Percentiles rank a stretch among this genome's conserved stretches.
These are phyloP conservation scores for Camelina hispida DNA, from an alignment of 345 rosid genomes.

Conservation along the genomic window DNA sequence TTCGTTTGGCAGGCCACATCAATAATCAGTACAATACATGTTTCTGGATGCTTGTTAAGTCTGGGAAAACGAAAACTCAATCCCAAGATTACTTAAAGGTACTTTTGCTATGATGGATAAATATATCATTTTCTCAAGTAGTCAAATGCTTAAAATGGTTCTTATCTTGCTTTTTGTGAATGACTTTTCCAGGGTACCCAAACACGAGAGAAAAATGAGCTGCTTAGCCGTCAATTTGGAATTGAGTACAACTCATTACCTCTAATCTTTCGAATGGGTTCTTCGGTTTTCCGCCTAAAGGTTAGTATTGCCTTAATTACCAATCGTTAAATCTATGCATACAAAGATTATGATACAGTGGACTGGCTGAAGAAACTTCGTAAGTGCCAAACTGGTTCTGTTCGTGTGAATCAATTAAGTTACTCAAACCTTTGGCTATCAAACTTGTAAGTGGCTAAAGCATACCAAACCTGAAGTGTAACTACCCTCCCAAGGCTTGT, in stretches of 20 bases:
- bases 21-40: conserved; percentile 95
- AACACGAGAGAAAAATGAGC: conserved; percentile 70
- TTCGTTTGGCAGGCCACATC: conserved; percentile 73
- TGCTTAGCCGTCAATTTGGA: conserved; percentile 66
- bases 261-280: conserved; percentile 73
- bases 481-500: not conserved
- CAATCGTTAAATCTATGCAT: not conserved
- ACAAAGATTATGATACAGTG: not conserved
- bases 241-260: conserved; percentile 68
- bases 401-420: conserved; percentile 2
- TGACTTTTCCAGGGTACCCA: conserved; percentile 72
- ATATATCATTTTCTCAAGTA: conserved; percentile 1
- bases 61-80: conserved; percentile 74
- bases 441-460: not conserved
- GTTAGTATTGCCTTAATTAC: conserved; percentile 26
- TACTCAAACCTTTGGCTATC: not conserved
- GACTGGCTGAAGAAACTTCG: not conserved
- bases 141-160: conserved; percentile 12
- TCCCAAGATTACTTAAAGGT: conserved; percentile 85
- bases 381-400: not conserved
- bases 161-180: conserved; percentile 14
- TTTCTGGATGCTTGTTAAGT: conserved; percentile 92
- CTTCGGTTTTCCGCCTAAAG: conserved; percentile 62
- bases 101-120: not conserved
- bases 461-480: conserved; percentile 10